Base-by-base conservation (phyloP, 208 protist genomes). In the Trypanosoma cruzi region DNA sequence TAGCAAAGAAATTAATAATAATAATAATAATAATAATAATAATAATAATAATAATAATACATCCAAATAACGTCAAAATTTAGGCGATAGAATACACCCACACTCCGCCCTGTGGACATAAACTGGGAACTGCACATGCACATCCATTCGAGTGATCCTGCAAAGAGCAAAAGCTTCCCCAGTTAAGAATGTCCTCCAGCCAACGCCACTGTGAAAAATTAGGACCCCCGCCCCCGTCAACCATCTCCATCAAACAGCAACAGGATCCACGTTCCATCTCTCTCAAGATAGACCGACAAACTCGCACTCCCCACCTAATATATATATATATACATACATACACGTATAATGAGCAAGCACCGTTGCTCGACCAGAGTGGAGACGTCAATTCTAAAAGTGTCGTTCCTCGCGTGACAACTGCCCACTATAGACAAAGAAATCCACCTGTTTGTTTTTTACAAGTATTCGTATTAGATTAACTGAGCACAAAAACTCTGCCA, bases 371-470 rank as follows among this genome's bases (percentile, higher is more conserved):
- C 49, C 18, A 29, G 42, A 37, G 4, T 0, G n/a, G 8, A 49
- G n/a, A 20, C 22, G 3, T 11, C 20, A 29, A 67, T 29, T 46
- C n/a, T 59, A 55, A 54, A 62, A 54, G 28, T 5, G 20, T 4
- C 24, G 46, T 60, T 63, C 26, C 20, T 64, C 40, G 22, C 0
- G 52, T 24, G 49, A 70, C 16, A 69, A 50, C 18, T 67, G 69
- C 26, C 46, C 60, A 18, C 71, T 73, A 20, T 66, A 68, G 0
- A 92, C 79, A 71, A 88, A 93, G 59, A 85, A 93, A 67, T 95
- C 80, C 58, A 95, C 68, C 24, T 81, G 79, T 64, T 90, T 93
- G 59, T 89, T 80, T 13, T 79, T 60, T 20, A 81, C 80, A 0
- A 93, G 52, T 13, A 75, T 81, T 36, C 55, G 28, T 20, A 88